Base-by-base conservation (phyloP, 75 land plant genomes). In the Chamaecyparis obtusa region DNA sequence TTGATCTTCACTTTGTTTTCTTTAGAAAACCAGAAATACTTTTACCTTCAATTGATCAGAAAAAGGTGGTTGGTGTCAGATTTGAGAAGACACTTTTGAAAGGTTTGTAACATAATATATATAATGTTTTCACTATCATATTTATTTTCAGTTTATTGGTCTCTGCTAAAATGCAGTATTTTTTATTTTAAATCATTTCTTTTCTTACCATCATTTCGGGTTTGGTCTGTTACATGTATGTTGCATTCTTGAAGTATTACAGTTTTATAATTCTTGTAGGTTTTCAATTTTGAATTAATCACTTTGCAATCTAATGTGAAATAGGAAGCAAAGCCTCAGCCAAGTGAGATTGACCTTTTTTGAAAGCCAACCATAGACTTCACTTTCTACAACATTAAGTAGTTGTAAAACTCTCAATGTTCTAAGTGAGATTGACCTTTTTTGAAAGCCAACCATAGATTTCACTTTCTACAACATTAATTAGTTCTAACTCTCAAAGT, bases 1-100 rank as follows among this genome's bases (percentile, higher is more conserved):
- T 92, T 35, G 95, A 98, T 67, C 96, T 98, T 39, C 94, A 94
- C 74, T 98, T 98, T 91, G 90, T 94, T 27, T 98, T 98, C 86
- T 97, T 90, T 76, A 91, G 95, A 79, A 91, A 90, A 85, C 99
- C 99, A 36, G 93, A 90, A 27, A 88, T 76, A 36, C 91, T 98
- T 85, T 87, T 98, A 44, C 87, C 91, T 19, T 89, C 96, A 0
- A 81, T 88, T 76, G 91, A 85, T 89, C 88, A 78, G 14, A 86
- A 67, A 30, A 90, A 87, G 80, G 94, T 98, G 64, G 60, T 84
- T 14, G 92, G 96, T 74, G 97, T 98, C 19, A 91, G 85, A 27
- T 85, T 96, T 79, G 99, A 98, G 93, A 95, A 96, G 91, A 98
- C 99, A 30, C 27, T 48, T 83, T 89, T 98, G 83, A 87, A 93